Conservation (phyloP, 306 rosid genomes). For the Gynostemma pentaphyllum region DNA sequence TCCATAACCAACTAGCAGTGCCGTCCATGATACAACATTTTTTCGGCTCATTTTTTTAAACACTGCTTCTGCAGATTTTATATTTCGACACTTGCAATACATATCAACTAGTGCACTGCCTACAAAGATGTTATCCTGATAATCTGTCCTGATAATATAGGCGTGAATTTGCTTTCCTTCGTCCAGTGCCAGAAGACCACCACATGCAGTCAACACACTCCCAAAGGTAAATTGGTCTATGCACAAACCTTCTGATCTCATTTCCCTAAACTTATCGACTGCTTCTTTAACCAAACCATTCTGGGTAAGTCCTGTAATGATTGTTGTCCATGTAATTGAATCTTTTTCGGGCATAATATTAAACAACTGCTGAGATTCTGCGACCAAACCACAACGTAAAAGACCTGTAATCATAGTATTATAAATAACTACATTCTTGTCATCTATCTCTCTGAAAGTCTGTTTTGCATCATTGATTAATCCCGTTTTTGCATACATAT, state of each 20-base stretch:
- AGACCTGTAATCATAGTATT: conserved; percentile 65
- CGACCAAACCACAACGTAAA: conserved; percentile 45
- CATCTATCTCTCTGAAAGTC: conserved; percentile 44
- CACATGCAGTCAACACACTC: conserved; percentile 80
- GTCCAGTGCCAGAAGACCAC: conserved; percentile 43
- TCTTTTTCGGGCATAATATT: conserved; percentile 51
- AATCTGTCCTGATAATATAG: conserved; percentile 50
- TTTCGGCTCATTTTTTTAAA: conserved; percentile 60
- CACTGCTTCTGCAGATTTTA: conserved; percentile 59
- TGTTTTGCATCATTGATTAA: conserved; percentile 38
- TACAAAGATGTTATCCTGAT: conserved; percentile 55
- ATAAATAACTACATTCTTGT: conserved; percentile 61
- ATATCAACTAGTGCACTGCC: conserved; percentile 92
- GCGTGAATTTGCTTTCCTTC: conserved; percentile 85
- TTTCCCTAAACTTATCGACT: conserved; percentile 37
- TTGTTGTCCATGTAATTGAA: conserved; percentile 73
- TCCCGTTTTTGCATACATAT: conserved; percentile 66
- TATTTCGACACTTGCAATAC: conserved; percentile 71
- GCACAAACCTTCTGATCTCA: conserved; percentile 39
- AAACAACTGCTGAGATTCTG: conserved; percentile 44
- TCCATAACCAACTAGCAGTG: conserved; percentile 86
- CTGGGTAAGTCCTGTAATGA: conserved; percentile 64
- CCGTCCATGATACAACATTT: conserved; percentile 89
- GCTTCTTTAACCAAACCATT: conserved; percentile 57
- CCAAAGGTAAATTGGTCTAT: conserved; percentile 90